Conservation (phyloP, 441 rosid genomes). For the Pelargonium australe region DNA sequence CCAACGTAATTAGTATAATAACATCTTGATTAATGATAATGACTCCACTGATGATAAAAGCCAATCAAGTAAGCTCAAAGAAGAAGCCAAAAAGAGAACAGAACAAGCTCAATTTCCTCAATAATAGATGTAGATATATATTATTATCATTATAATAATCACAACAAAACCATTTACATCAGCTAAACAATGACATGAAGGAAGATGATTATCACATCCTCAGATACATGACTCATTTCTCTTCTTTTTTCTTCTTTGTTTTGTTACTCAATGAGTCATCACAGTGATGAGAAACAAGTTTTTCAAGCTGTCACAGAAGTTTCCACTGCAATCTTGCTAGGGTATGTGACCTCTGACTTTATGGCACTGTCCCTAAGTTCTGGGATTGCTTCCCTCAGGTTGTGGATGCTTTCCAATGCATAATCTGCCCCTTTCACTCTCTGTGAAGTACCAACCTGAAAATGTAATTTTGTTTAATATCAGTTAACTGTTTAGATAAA, state of each 20-base stretch:
- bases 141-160: slow-evolving; percentile 9
- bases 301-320: slow-evolving; percentile 78
- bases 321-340: slow-evolving; percentile 60
- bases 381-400: slow-evolving; percentile 79
- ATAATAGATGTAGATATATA: background rate
- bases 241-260: background rate
- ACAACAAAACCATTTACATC: slow-evolving; percentile 32
- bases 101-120: background rate
- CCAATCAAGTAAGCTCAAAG: background rate
- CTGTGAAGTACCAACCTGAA: slow-evolving; percentile 70
- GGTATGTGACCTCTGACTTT: slow-evolving; percentile 53
- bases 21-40: background rate
- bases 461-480: background rate
- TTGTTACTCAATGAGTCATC: background rate
- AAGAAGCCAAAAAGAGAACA: background rate
- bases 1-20: background rate
- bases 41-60: background rate
- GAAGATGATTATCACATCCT: background rate
- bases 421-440: slow-evolving; percentile 85
- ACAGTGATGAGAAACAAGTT: background rate
- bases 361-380: slow-evolving; percentile 65
- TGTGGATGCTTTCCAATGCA: slow-evolving; percentile 84
- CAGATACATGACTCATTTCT: too few relatives aligned
- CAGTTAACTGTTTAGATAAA: too few relatives aligned
- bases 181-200: slow-evolving; percentile 23